Evolutionary conservation across 208 protist species (phyloP), one percentile per base, ranked within the genome.

Genomic region (Leishmania gerbilli): DNA sequence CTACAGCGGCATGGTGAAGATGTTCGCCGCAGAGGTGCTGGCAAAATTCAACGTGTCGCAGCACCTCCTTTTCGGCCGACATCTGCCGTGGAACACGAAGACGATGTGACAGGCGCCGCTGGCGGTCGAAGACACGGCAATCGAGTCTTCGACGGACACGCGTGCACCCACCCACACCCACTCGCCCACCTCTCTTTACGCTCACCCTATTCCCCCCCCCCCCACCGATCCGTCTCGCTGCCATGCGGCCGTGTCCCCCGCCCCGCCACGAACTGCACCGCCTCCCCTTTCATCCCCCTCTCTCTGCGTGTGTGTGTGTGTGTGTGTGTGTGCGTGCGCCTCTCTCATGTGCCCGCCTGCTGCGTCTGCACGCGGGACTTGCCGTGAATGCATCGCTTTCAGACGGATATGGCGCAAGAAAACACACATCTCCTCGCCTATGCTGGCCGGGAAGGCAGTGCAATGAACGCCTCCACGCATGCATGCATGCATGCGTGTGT

Each of bases 21-120:
- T 99, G 98, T 99, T 96, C 79, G 91, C 93, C 27, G 97, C 83
- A 34, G 98, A 99, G 87, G 97, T 99, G 58, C 87, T 99, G 24
- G 49, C 56, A 74, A 99, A 99, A 89, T 97, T 97, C 79, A 98
- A 98, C 49, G 96, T 99, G 0, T 92, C 99, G 67, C 98, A 99
- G 87, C 98, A 99, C 85, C 92, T 99, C 17, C 80, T 98, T 7
- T 99, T 99, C 78, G 96, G 97, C 34, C 65, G 79, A 6, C 90
- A 98, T 37, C 71, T 99, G 2, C 92, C 90, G 4, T 97, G 93
- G 91, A 87, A 88, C 79, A 88, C 91, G 27, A 86, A 88, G 69
- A 69, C 47, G 3, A 60, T 89, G 49, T 81, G 67, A 77, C 13
- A 45, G 34, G n/a, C 9, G 40, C 4, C 27, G 40, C 69, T 8